Conservation (phyloP, 2,329 filamentous ascomycete species). For the Colletotrichum sp. region DNA sequence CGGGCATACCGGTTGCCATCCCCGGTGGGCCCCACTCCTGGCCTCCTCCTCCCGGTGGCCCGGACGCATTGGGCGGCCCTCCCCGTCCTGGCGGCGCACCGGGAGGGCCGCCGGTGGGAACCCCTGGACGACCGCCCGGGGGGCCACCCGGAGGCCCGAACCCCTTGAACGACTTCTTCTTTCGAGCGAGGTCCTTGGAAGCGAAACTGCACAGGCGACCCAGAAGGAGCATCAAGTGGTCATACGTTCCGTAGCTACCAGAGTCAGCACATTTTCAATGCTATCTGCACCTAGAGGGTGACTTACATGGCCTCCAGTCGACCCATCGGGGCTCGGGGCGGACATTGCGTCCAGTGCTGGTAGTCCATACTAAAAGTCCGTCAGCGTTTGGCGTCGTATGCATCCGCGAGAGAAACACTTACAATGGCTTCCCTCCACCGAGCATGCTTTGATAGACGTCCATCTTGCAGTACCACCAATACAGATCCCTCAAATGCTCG, state of each 20-base stretch:
- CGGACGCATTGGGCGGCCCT: slow-evolving; percentile 30
- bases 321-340: slow-evolving; percentile 81
- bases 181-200: slow-evolving; percentile 77
- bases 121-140: slow-evolving; percentile 54
- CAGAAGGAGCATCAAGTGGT: slow-evolving; percentile 84
- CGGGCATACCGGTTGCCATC: background rate
- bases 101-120: slow-evolving; percentile 46
- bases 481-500: slow-evolving; percentile 83
- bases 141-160: slow-evolving; percentile 42
- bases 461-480: slow-evolving; percentile 97
- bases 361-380: slow-evolving; percentile 72
- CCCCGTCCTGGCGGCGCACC: slow-evolving; percentile 28
- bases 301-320: slow-evolving; percentile 74
- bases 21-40: slow-evolving; percentile 10
- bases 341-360: slow-evolving; percentile 82
- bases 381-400: background rate
- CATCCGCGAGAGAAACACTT: slow-evolving; percentile 44
- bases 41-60: background rate
- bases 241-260: slow-evolving; percentile 81
- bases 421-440: slow-evolving; percentile 86
- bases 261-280: slow-evolving; percentile 27
- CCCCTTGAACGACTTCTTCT: slow-evolving; percentile 69
- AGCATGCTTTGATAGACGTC: slow-evolving; percentile 91
- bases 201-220: slow-evolving; percentile 82
- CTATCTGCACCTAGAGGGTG: no score